Base-by-base conservation (phyloP, 495 filamentous ascomycete species). In the Neurospora sp. region DNA sequence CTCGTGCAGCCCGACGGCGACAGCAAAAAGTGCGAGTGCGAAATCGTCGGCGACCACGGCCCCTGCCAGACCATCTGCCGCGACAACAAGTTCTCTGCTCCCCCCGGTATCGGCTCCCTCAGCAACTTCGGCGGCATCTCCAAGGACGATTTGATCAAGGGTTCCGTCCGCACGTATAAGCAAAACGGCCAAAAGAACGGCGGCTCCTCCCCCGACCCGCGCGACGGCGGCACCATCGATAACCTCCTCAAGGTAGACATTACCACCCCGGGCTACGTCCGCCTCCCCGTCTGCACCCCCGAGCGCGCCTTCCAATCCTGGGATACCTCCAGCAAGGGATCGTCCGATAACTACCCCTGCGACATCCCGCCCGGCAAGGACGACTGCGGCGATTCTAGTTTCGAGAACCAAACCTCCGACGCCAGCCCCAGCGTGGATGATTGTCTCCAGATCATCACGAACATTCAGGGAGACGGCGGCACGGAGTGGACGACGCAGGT, bases 241-340 rank as follows among this genome's bases (percentile, higher is more conserved):
- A 73, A 75, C 31, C 75, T 82, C 23, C n/a, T 69, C 31, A 73
- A 77, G 46, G 9, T 23, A 39, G 76, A 82, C 70, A 70, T 81
- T 70, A 81, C 77, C 31, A 77, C 76, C 0, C 76, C 80, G 8
- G 78, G 78, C 40, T 80, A 75, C 73, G 75, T 83, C 35, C 75
- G 75, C 1, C 70, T 84, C 3, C 81, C 82, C 38, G 79, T 82
- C 1, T 82, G 82, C 74, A 79, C 76, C 39, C 39, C 75, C 40
- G 75, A 79, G 44, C 12, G 46, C 18, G 78, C 78, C 35, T 78
- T 71, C 42, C 39, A 69, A 12, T 69, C 77, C 31, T 80, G 77
- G 78, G 75, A 73, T 2, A 40, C 72, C 18, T 66, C 70, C 14
- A 27, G 48, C 27, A 72, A 46, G 40, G 54, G 54, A 31, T 31